Evolutionary conservation across 2,329 filamentous ascomycete species (phyloP).

Genomic region (Biscogniauxia sp.): DNA sequence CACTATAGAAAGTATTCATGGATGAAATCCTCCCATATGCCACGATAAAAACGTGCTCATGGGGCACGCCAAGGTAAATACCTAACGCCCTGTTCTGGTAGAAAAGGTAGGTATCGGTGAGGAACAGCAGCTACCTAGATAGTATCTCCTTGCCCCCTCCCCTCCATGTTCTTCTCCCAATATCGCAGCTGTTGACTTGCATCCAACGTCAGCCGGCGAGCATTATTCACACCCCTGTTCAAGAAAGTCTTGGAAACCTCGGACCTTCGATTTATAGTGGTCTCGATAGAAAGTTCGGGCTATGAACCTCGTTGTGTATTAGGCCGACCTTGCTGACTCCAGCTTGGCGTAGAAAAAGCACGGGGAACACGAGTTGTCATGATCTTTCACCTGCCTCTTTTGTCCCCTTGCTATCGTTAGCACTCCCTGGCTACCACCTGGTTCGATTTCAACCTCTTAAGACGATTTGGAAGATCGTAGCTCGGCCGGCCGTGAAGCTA

Average conservation of each 20-base stretch:
- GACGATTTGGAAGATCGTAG: neutral
- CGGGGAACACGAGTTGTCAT: neutral
- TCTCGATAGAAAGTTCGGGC: neutral
- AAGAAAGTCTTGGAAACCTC: neutral
- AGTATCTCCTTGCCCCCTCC: too few relatives aligned
- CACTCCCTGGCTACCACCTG: neutral
- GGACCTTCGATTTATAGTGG: neutral
- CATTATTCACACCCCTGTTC: neutral
- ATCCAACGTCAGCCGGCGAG: neutral
- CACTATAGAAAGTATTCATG: neutral
- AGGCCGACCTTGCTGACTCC: neutral
- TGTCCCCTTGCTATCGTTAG: slow-evolving; percentile 7
- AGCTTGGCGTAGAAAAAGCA: neutral
- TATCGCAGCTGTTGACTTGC: neutral
- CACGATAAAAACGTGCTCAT: neutral
- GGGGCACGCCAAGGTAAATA: neutral
- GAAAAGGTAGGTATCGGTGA: neutral
- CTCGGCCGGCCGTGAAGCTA: neutral
- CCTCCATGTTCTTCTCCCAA: neutral
- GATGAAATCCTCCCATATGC: neutral
- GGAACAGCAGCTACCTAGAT: too few relatives aligned
- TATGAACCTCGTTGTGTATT: neutral
- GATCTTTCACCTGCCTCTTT: slow-evolving; percentile 20
- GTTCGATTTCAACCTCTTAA: neutral
- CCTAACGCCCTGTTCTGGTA: neutral